These are phyloP conservation scores for Triticum monococcum DNA, from an alignment of 176 grass and related monocot species.

Conservation along the genomic window DNA sequence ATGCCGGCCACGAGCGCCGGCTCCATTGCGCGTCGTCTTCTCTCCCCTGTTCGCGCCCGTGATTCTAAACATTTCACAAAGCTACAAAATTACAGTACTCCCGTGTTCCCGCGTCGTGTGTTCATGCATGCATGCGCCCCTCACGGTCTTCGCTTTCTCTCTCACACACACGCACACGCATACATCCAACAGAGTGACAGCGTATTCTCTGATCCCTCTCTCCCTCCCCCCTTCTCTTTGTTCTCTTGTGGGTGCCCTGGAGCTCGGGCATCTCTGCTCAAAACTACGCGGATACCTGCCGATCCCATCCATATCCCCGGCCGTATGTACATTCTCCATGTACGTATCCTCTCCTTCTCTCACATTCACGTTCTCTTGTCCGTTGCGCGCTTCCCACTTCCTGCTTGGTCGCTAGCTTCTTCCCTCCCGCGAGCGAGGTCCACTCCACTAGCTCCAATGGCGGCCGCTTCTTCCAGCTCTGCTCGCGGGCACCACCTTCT, in stretches of 20 bases:
- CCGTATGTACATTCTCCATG: background rate
- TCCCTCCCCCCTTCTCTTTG: background rate
- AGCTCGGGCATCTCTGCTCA: background rate
- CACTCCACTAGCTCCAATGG: conserved; percentile 23
- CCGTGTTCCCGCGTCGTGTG: conserved; percentile 16
- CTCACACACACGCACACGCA: background rate
- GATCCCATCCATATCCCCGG: background rate
- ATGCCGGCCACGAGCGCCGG: too few relatives aligned
- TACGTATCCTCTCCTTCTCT: background rate
- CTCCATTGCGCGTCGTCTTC: background rate
- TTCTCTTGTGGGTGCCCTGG: conserved; percentile 16
- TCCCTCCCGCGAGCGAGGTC: background rate
- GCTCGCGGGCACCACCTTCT: background rate
- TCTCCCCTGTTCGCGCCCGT: conserved; percentile 9
- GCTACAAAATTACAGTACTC: conserved; percentile 23
- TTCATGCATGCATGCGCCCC: background rate
- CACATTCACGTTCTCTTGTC: conserved; percentile 44
- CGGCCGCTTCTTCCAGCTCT: background rate
- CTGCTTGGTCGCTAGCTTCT: conserved; percentile 14
- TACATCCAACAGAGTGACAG: background rate
- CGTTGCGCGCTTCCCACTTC: background rate
- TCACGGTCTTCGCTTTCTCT: background rate
- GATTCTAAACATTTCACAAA: conserved; percentile 30
- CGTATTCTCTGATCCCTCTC: background rate
- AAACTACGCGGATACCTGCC: background rate